phyloP scores from a whole-genome alignment of 2,329 filamentous ascomycete genomes.

The Xylariaceae sp. region DNA sequence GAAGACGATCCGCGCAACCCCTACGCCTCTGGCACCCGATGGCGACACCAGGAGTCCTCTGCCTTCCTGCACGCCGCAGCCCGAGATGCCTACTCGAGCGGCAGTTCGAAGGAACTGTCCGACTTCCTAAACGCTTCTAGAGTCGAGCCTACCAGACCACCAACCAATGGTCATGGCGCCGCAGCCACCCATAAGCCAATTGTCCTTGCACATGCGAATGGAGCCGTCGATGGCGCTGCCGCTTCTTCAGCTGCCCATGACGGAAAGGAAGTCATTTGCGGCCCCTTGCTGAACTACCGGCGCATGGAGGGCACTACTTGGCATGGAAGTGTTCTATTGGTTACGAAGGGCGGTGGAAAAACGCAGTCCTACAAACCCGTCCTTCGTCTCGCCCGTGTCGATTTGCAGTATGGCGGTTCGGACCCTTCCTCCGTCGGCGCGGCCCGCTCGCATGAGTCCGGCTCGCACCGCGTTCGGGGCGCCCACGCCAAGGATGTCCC shows the following conservation, averaged over 20 bases:
- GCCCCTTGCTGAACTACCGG: conserved; percentile 73
- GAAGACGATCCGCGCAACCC: conserved; percentile 42
- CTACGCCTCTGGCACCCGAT: conserved; percentile 51
- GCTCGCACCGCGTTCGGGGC: conserved; percentile 40
- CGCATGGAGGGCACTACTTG: conserved; percentile 65
- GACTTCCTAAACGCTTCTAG: conserved; percentile 52
- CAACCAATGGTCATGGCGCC: conserved; percentile 30
- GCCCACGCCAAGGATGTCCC: conserved; percentile 40
- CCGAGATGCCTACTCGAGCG: conserved; percentile 39
- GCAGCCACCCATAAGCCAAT: conserved; percentile 46
- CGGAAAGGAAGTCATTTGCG: conserved; percentile 60
- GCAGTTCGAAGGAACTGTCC: conserved; percentile 47
- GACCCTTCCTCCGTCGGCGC: conserved; percentile 31
- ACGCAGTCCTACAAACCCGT: conserved; percentile 54
- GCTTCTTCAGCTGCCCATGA: conserved; percentile 29
- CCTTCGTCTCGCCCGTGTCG: conserved; percentile 47
- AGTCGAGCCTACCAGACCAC: conserved; percentile 38
- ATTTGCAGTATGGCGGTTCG: conserved; percentile 28
- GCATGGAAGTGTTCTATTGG: conserved; percentile 81
- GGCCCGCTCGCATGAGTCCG: conserved; percentile 25
- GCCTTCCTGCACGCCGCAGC: conserved; percentile 47
- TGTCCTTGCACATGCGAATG: conserved; percentile 38
- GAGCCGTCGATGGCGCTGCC: conserved; percentile 21
- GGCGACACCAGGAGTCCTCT: conserved; percentile 60
- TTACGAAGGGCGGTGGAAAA: conserved; percentile 66